Percentiles rank a stretch among this genome's conserved stretches.
Evolutionary conservation across 2,329 filamentous ascomycete genomes (phyloP).

Genomic region (Colletotrichum abscissum): DNA sequence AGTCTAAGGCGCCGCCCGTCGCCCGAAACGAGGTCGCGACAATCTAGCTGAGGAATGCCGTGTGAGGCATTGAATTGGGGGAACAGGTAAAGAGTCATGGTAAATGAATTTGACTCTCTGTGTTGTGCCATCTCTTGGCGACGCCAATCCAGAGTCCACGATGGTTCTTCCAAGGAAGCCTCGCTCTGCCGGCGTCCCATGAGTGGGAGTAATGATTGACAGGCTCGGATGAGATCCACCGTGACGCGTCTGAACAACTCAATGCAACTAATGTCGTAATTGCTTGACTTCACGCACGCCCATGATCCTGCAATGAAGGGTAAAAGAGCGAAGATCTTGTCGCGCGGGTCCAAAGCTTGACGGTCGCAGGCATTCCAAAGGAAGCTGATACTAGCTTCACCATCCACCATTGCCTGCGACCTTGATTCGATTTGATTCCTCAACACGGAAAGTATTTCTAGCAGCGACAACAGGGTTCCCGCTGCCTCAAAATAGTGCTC

Average conservation of each 20-base stretch:
- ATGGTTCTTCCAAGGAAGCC: too few species aligned
- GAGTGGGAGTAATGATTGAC: neutral
- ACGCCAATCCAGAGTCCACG: too few species aligned
- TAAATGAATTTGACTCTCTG: rapidly evolving
- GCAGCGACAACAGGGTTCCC: too few species aligned
- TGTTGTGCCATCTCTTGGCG: too few species aligned
- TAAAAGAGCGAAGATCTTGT: too few species aligned
- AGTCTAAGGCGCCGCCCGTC: too few species aligned
- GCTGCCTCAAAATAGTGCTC: too few species aligned
- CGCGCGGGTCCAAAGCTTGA: neutral
- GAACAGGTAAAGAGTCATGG: too few species aligned
- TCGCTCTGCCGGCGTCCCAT: neutral
- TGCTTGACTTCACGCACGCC: rapidly evolving
- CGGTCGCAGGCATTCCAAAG: neutral
- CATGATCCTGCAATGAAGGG: neutral
- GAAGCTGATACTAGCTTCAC: rapidly evolving
- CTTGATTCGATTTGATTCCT: rapidly evolving
- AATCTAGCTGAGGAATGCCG: too few species aligned
- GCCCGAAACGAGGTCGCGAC: too few species aligned
- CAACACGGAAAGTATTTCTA: too few species aligned
- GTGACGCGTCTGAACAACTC: neutral
- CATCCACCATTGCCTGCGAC: rapidly evolving
- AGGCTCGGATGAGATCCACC: neutral
- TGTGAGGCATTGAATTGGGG: too few species aligned
- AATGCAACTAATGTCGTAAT: neutral